Base-by-base conservation (phyloP, 129 eudicot genomes). In the Scalesia atractyloides region DNA sequence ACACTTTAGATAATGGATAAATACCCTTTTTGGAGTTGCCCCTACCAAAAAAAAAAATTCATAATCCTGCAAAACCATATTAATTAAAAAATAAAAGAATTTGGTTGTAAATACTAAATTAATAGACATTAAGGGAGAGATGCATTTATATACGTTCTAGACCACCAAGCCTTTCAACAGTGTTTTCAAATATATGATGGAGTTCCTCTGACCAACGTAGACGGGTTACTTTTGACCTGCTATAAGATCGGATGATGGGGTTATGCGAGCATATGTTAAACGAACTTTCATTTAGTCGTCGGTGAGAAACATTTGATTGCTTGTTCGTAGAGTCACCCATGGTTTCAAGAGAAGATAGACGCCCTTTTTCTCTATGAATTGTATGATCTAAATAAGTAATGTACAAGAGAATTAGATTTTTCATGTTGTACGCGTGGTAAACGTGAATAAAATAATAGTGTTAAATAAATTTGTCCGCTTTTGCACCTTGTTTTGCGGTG, bases 21-120 rank as follows among this genome's bases (percentile, higher is more conserved):
- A 10, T 65, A 88, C 85, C 90, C 81, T 85, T 79, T 88, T 88
- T 33, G 95, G 95, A 15, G 90, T 88, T 47, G 95, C 86, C 53
- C 53, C 53, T 48, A 48, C 16, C 12, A 48, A 48, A 48, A 48
- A 1, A 24, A 24, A 24, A 24, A 1, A 24, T n/a, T n/a, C n/a
- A 24, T 0, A 24, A 69, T 14, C 53, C 34, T 15, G 11, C 53
- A 82, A 14, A 11, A 48, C 15, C 53, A 48, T 48, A 48, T 11
- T 48, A 48, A 12, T 48, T 48, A 11, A 48, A 24, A 24, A 24
- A n/a, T 24, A 24, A 24, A 24, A 24, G 26, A 2, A 24, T 24
- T 0, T n/a, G n/a, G n/a, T 49, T 33, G 51, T 11, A 50, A 69
- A 54, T 8, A 49, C 3, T 20, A 36, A 7, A 1, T 49, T 2